phyloP scores from a whole-genome alignment of 805 yeast genomes.

The Pichia scutulata region DNA sequence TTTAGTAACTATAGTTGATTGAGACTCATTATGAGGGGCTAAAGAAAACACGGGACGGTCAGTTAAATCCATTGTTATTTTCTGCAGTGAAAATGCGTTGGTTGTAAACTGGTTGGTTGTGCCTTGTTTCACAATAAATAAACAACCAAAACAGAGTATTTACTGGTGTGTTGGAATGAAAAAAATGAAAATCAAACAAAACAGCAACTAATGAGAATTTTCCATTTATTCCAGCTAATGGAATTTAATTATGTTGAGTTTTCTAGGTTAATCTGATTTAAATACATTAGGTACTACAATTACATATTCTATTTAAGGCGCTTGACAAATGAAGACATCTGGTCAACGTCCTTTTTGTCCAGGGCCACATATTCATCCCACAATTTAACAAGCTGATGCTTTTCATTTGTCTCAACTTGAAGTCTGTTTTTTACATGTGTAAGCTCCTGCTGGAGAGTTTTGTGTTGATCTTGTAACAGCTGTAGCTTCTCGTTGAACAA shows the following conservation, averaged over 20 bases:
- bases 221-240: background rate
- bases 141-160: background rate
- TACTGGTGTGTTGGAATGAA: background rate
- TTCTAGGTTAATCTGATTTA: no score
- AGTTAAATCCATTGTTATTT: background rate
- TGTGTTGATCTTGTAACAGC: constrained; percentile 5
- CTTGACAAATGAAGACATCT: constrained; percentile 8
- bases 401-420: constrained; percentile 47
- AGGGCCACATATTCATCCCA: constrained; percentile 29
- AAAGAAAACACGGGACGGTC: background rate
- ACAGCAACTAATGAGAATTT: background rate
- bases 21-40: background rate
- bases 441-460: constrained; percentile 40
- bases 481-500: constrained; percentile 16
- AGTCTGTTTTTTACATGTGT: constrained; percentile 43
- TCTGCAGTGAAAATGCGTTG: background rate
- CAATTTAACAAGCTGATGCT: constrained; percentile 45
- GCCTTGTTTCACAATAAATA: background rate
- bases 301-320: constrained; percentile 2
- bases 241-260: background rate
- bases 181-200: background rate
- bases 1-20: background rate
- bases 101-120: background rate
- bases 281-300: background rate
- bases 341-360: constrained; percentile 15